Conservation (phyloP, 345 rosid genomes). For the Acer campestre region DNA sequence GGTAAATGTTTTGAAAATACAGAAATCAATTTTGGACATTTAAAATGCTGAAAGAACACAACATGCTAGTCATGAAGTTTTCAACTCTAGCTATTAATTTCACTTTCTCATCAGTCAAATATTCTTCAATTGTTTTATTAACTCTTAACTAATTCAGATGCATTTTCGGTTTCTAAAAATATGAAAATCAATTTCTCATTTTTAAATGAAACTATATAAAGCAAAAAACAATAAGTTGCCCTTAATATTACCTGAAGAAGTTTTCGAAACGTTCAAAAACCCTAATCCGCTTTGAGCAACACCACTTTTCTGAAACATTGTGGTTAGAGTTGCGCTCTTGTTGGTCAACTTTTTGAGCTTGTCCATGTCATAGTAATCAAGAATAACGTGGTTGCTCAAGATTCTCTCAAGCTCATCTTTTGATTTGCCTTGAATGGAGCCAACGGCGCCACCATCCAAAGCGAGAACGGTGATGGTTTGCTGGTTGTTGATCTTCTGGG, state of each 20-base stretch:
- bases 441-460: background rate
- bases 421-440: background rate
- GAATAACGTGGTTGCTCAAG: constrained; percentile 14
- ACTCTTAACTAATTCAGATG: too few relatives aligned
- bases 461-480: constrained; percentile 26
- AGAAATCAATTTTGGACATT: too few relatives aligned
- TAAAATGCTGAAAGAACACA: too few relatives aligned
- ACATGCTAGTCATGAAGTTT: too few relatives aligned
- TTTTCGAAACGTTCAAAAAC: constrained; percentile 7
- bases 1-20: too few relatives aligned
- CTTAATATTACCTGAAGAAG: background rate
- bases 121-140: too few relatives aligned
- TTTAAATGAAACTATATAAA: too few relatives aligned
- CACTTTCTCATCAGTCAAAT: too few relatives aligned
- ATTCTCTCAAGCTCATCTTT: constrained; percentile 7
- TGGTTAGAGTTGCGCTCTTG: background rate
- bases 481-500: constrained; percentile 19
- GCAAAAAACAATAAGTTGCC: too few relatives aligned
- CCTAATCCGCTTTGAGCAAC: constrained; percentile 4
- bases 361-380: constrained; percentile 16
- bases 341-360: constrained; percentile 12
- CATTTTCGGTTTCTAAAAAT: too few relatives aligned
- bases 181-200: too few relatives aligned
- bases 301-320: constrained; percentile 21
- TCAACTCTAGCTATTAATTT: too few relatives aligned